Conservation (phyloP, 352 stramenopile genomes). For the Globisporangium carolinianum region DNA sequence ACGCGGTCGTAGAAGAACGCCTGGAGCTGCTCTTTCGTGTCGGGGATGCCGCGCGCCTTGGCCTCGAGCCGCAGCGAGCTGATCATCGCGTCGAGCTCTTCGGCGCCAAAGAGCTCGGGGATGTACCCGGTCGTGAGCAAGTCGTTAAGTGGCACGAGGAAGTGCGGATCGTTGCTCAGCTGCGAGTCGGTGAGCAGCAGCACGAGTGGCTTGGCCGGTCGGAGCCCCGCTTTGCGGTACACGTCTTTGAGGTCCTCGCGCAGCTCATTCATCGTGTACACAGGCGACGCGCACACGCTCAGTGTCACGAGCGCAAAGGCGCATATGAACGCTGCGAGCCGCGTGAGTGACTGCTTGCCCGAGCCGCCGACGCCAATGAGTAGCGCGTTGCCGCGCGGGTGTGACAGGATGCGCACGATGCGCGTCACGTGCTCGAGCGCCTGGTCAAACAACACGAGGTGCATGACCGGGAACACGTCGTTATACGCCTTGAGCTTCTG, state of each 20-base stretch:
- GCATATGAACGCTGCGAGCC: conserved; percentile 85
- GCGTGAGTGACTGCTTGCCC: conserved; percentile 89
- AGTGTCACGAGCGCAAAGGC: conserved; percentile 66
- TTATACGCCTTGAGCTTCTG: conserved; percentile 84
- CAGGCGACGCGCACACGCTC: conserved; percentile 38
- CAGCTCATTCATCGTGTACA: conserved; percentile 73
- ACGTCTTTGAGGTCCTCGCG: conserved; percentile 88
- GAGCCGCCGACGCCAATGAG: conserved; percentile 81
- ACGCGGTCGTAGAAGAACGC: conserved; percentile 89
- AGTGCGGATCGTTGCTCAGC: conserved; percentile 69
- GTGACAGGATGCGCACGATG: conserved; percentile 81
- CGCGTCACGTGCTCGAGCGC: conserved; percentile 85
- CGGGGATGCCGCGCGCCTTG: conserved; percentile 78
- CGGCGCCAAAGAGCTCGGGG: conserved; percentile 74
- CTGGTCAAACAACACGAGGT: conserved; percentile 90
- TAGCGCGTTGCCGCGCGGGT: conserved; percentile 73
- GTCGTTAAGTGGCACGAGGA: conserved; percentile 86
- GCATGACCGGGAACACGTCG: conserved; percentile 90
- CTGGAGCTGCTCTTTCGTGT: conserved; percentile 88
- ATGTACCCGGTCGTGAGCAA: conserved; percentile 73
- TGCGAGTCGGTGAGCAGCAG: conserved; percentile 88
- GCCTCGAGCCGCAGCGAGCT: conserved; percentile 68
- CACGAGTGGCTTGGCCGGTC: conserved; percentile 78
- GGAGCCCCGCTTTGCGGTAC: conserved; percentile 81
- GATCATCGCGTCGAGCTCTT: conserved; percentile 88